Evolutionary conservation across 1,284 basidiomycete genomes (phyloP), one percentile per base, ranked within the genome.

Genomic region (Amylostereum chailletii): DNA sequence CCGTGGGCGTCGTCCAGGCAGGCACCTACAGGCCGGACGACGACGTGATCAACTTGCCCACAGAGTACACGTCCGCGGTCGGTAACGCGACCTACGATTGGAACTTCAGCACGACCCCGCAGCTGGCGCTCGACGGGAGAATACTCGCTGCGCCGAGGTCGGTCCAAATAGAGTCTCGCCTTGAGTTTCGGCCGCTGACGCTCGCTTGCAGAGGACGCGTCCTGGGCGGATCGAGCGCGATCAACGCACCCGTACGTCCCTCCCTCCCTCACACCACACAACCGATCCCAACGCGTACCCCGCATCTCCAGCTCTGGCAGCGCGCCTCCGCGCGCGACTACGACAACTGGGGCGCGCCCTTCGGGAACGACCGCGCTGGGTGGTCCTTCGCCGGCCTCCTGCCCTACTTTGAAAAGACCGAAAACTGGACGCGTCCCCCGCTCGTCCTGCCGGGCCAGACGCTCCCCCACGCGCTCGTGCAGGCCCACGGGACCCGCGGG

Each of bases 51-150:
- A 33, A 10, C n/a, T 34, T 48, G 26, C 41, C 44, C 2, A 40
- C 43, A 27, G 48, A 26, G 29, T 45, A 51, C 37, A 37, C 31
- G 8, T 27, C 46, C 31, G 32, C 32, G 10, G 55, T 62, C 43
- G 57, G 55, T 9, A 53, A 62, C 9, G 43, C 55, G 0, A 32
- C 57, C 33, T 65, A 63, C 47, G 62, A 65, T 46, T 65, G 63
- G 63, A 46, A 40, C 2, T 62, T 62, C 48, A 47, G 49, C 45
- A 65, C 64, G 1, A 45, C 46, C 5, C 57, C 57, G 11, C 57
- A 58, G 42, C 4, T 43, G 4, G 47, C 44, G 6, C 47, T 56
- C 6, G 49, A 49, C 37, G 47, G 51, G 10, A 32, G 26, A 10
- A 42, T 44, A 4, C 10, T 53, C 4, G 4, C 29, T 3, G 43